Conservation (phyloP, 371 early-diverging fungal species). For the Quaeritorhiza haematococci region DNA sequence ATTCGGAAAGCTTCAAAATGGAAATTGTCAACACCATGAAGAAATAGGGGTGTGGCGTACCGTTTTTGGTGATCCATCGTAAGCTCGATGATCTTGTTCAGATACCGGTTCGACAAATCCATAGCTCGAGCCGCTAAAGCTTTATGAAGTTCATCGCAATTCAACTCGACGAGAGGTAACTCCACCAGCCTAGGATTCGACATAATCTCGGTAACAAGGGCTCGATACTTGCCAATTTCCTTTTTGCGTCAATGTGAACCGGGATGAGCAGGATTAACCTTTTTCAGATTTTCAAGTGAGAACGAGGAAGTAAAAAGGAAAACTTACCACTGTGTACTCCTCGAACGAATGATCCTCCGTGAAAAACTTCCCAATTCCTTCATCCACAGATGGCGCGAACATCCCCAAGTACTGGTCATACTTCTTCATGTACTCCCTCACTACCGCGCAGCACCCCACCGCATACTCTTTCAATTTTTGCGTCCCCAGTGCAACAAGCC, state of each 20-base stretch:
- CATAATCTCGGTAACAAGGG: slow-evolving; percentile 28
- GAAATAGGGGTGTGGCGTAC: not conserved
- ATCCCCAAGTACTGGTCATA: slow-evolving; percentile 38
- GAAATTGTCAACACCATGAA: not conserved
- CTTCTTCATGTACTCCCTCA: slow-evolving; percentile 26
- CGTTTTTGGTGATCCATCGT: slow-evolving; percentile 19
- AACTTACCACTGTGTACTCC: slow-evolving; percentile 36
- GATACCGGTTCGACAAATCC: slow-evolving; percentile 33
- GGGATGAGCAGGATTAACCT: too few species aligned
- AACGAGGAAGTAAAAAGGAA: not conserved
- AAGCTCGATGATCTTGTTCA: slow-evolving; percentile 36
- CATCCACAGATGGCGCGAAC: slow-evolving; percentile 18
- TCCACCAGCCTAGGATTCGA: slow-evolving; percentile 29
- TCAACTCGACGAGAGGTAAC: slow-evolving; percentile 43
- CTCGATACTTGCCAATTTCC: slow-evolving; percentile 47
- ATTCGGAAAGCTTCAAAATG: not conserved
- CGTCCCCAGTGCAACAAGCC: slow-evolving; percentile 20
- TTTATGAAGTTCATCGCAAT: slow-evolving; percentile 44
- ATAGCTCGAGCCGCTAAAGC: slow-evolving; percentile 33
- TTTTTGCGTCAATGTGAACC: too few species aligned
- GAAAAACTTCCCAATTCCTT: slow-evolving; percentile 32
- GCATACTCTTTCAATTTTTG: slow-evolving; percentile 21
- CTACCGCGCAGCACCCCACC: slow-evolving; percentile 35
- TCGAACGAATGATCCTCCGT: slow-evolving; percentile 39
- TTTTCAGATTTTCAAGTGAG: too few species aligned